Evolutionary conservation across 768 basidiomycete species (phyloP).

Genomic region (Auricularia auricula-judae): DNA sequence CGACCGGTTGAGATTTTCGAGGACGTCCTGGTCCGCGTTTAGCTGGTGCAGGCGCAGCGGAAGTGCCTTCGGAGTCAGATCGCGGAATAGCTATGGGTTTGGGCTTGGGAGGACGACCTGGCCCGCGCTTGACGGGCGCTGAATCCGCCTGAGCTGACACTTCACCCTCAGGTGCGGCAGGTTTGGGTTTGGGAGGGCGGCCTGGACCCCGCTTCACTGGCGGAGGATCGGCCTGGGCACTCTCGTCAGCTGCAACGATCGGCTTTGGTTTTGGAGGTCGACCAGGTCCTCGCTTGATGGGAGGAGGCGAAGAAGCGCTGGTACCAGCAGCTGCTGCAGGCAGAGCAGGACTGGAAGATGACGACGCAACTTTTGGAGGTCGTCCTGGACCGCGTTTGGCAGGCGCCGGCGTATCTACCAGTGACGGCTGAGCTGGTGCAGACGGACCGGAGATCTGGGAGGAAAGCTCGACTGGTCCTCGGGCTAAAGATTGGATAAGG

Average conservation of each 20-base stretch:
- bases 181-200: too few species aligned
- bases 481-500: constrained; percentile 59
- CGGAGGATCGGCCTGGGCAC: too few species aligned
- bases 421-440: background rate
- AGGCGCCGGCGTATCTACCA: background rate
- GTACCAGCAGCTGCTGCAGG: background rate
- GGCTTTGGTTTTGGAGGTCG: background rate
- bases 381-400: background rate
- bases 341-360: background rate
- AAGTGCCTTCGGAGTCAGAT: too few species aligned
- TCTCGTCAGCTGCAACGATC: too few species aligned
- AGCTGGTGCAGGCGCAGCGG: background rate
- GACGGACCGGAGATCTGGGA: background rate
- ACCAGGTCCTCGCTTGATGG: background rate
- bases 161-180: too few species aligned
- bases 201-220: too few species aligned
- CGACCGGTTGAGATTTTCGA: background rate
- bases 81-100: too few species aligned
- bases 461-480: background rate
- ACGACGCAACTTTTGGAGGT: background rate
- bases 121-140: too few species aligned
- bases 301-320: background rate
- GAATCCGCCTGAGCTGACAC: too few species aligned
- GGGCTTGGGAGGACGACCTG: too few species aligned
- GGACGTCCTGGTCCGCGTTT: background rate